These are phyloP conservation scores for Butyriboletus loyo DNA, from an alignment of 768 basidiomycete genomes.

Conservation along the genomic window DNA sequence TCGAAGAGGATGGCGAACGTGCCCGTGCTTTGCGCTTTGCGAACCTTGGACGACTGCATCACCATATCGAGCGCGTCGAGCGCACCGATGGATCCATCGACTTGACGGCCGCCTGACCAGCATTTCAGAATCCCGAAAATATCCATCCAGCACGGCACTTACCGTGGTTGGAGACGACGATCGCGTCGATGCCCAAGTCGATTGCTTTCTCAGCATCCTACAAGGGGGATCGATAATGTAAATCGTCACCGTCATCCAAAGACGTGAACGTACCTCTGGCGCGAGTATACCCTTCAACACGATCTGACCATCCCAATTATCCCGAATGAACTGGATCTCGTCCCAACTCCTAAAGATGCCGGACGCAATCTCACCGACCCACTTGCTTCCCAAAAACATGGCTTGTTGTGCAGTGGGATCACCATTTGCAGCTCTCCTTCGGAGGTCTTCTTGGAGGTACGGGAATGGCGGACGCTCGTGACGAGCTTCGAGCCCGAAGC, in stretches of 20 bases:
- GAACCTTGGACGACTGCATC: constrained; percentile 57
- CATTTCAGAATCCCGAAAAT: neutral
- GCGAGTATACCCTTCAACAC: constrained; percentile 46
- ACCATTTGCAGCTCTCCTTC: constrained; percentile 24
- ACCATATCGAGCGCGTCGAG: constrained; percentile 69
- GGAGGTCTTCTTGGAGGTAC: constrained; percentile 31
- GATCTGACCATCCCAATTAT: constrained; percentile 49
- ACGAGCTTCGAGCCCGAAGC: constrained; percentile 28
- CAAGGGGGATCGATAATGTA: neutral
- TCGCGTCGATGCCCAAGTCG: constrained; percentile 63
- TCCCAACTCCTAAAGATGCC: constrained; percentile 46
- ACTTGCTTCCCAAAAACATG: constrained; percentile 35
- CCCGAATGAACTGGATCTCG: constrained; percentile 40
- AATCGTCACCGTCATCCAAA: neutral
- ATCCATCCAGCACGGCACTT: constrained; percentile 5
- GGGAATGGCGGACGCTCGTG: constrained; percentile 34
- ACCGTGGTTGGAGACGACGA: constrained; percentile 83
- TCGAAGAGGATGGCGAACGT: constrained; percentile 71
- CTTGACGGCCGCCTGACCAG: constrained; percentile 61
- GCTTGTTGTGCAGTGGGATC: constrained; percentile 30
- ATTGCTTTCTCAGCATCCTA: constrained; percentile 55
- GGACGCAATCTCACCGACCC: constrained; percentile 37
- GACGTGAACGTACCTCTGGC: constrained; percentile 1
- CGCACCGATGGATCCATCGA: constrained; percentile 77
- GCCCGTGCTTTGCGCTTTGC: constrained; percentile 53